Evolutionary conservation across 441 rosid species (phyloP).

Genomic region (Pelargonium citronellum): DNA sequence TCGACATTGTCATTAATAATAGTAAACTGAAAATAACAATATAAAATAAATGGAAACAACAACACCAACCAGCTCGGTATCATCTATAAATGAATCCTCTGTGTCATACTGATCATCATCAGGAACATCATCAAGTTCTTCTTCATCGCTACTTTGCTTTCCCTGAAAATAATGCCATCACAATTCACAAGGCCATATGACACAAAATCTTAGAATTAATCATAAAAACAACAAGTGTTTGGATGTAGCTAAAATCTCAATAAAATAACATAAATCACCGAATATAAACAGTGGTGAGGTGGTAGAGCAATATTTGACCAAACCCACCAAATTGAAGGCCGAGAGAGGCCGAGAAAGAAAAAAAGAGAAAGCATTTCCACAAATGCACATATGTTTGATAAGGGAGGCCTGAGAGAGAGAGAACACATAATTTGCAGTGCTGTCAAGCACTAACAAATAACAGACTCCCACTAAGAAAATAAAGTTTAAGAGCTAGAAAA

Average conservation of each 20-base stretch:
- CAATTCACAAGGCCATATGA: conserved; percentile 20
- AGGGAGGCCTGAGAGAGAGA: not conserved
- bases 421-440: not conserved
- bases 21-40: not conserved
- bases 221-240: not conserved
- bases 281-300: too few relatives aligned
- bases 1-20: not conserved
- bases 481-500: not conserved
- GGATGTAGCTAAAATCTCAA: too few relatives aligned
- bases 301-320: too few relatives aligned
- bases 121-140: conserved; percentile 75
- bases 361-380: too few relatives aligned
- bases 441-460: too few relatives aligned
- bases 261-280: too few relatives aligned
- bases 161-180: conserved; percentile 48
- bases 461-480: not conserved
- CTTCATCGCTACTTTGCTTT: conserved; percentile 94
- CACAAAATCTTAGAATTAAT: not conserved
- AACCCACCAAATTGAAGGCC: too few relatives aligned
- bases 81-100: conserved; percentile 97
- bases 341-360: too few relatives aligned
- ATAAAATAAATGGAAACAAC: not conserved
- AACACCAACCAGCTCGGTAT: conserved; percentile 67
- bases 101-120: conserved; percentile 98
- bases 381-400: not conserved